Evolutionary conservation across 306 rosid species (phyloP), one percentile per base, ranked within the genome.

Genomic region (Sphenostylis stenocarpa): DNA sequence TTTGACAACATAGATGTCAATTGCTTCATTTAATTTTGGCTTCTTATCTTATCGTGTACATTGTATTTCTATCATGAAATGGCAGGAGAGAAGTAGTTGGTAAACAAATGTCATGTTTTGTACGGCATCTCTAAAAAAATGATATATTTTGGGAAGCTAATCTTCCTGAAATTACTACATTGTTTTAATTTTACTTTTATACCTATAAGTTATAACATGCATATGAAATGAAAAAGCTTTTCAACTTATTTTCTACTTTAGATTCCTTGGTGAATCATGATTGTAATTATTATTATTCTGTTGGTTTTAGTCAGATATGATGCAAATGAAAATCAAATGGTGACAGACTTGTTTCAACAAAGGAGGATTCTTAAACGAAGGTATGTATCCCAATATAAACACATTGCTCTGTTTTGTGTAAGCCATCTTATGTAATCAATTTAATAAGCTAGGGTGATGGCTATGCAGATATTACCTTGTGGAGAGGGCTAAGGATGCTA

Each of bases 401-500:
- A 33, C 36, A 48, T 52, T 52, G 7, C 55, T 47, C n/a, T 28
- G 43, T 9, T 53, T 67, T 60, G 28, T 49, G 45, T 21, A 31
- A 49, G 34, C 26, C 17, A 68, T 67, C 20, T 51, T 77, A 60
- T 66, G 39, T 80, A 43, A 57, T 52, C 49, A 38, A 16, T 1
- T 48, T 26, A 29, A 12, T 17, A 49, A 72, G 71, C 51, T 48
- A 23, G 47, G 29, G 67, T 19, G 67, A 23, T 57, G 19, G 55
- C 67, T 44, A 7, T 85, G 89, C 88, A 94, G 98, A 87, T 94
- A 94, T 85, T 94, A 89, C 83, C 84, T 91, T 34, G 94, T 91
- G 75, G 98, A 91, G 90, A 94, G 88, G 73, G 97, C 98, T 55
- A 94, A 90, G 90, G 97, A 91, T 86, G 98, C 97, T 79, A 92